A percentile compares a stretch with the other conserved stretches of the same genome.
Conservation (phyloP, 768 basidiomycete genomes). For the Collybia sp. region DNA sequence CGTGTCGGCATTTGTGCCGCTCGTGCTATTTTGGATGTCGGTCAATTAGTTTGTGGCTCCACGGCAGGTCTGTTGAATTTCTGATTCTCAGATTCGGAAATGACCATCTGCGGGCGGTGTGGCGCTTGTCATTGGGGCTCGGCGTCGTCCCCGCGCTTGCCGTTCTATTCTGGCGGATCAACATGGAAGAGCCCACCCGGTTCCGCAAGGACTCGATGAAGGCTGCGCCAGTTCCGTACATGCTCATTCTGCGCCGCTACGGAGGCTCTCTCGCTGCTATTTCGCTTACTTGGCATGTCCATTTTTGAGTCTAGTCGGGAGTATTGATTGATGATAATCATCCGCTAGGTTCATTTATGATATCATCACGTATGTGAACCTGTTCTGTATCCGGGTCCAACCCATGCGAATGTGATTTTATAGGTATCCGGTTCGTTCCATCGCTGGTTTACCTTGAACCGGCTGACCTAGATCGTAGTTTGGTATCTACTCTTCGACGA, state of each 20-base stretch:
- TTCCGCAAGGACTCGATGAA: conserved; percentile 82
- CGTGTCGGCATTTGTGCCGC: conserved; percentile 72
- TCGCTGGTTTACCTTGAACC: background rate
- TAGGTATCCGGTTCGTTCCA: conserved; percentile 58
- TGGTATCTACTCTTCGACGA: conserved; percentile 75
- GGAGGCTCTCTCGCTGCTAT: conserved; percentile 72
- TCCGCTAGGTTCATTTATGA: conserved; percentile 67
- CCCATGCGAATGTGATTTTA: background rate
- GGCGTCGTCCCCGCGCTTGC: conserved; percentile 76
- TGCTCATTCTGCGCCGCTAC: conserved; percentile 75
- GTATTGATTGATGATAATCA: background rate
- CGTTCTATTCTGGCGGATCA: conserved; percentile 84
- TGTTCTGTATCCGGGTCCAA: background rate
- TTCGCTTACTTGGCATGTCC: conserved; percentile 65
- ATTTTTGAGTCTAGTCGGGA: background rate
- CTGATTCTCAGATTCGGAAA: conserved; percentile 53
- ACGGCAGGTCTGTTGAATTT: conserved; percentile 1
- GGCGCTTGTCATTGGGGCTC: conserved; percentile 83
- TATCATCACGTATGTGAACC: conserved; percentile 60
- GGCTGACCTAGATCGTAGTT: conserved; percentile 39
- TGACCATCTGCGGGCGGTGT: conserved; percentile 79
- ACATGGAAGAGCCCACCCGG: conserved; percentile 74
- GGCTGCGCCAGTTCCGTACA: conserved; percentile 66
- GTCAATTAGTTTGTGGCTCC: conserved; percentile 16
- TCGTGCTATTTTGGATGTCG: conserved; percentile 87